These are phyloP conservation scores for Phaeosphaeria sp. DNA, from an alignment of 2,329 filamentous ascomycete species.

Conservation along the genomic window DNA sequence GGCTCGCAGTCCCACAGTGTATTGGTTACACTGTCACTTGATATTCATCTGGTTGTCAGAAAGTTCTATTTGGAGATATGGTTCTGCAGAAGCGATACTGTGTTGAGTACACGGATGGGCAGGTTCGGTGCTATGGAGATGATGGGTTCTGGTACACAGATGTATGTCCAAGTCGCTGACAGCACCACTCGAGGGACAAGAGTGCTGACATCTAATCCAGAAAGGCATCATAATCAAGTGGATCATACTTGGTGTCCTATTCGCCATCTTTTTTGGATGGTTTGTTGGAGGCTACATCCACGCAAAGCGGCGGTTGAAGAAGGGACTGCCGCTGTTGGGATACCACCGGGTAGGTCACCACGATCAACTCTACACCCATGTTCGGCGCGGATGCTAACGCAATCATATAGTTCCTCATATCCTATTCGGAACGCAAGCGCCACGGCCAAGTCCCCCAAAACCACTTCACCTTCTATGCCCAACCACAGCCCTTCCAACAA, in stretches of 20 bases:
- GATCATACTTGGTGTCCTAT: conserved; percentile 69
- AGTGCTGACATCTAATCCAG: conserved; percentile 47
- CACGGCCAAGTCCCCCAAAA: conserved; percentile 42
- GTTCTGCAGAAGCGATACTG: conserved; percentile 36
- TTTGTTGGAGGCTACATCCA: conserved; percentile 73
- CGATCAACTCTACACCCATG: not conserved
- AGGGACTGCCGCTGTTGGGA: conserved; percentile 67
- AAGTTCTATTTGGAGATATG: conserved; percentile 25
- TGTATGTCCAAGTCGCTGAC: conserved; percentile 21
- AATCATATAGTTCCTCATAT: conserved; percentile 50
- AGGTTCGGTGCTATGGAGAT: conserved; percentile 35
- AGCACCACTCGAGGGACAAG: not conserved
- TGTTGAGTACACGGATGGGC: conserved; percentile 31
- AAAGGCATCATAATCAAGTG: conserved; percentile 73
- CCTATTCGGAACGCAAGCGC: conserved; percentile 44
- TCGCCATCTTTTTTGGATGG: conserved; percentile 65
- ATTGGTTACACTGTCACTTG: conserved; percentile 1
- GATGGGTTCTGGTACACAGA: conserved; percentile 44
- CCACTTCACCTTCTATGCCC: conserved; percentile 50
- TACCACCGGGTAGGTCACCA: conserved; percentile 68
- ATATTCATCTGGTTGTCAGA: not conserved
- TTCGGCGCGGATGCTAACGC: not conserved
- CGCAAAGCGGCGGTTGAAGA: conserved; percentile 69
- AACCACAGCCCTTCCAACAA: conserved; percentile 31
- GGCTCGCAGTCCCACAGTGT: not conserved